Percentiles rank a stretch among this genome's conserved stretches.
Conservation (phyloP, 257 asterid species). For the Asclepias syriaca region DNA sequence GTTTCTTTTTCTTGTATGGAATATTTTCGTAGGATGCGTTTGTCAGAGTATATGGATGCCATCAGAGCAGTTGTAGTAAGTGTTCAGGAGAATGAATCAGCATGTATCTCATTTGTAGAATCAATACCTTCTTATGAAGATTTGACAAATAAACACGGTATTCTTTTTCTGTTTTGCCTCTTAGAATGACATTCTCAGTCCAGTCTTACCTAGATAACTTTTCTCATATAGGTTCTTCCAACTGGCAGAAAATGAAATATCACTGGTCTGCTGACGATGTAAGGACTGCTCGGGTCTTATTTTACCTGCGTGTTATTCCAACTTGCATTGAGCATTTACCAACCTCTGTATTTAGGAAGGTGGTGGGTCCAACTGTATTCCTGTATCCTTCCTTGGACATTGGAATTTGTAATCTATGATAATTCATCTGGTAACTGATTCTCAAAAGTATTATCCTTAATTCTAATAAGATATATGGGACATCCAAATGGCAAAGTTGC, state of each 20-base stretch:
- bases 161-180: constrained; percentile 13
- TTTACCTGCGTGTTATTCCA: constrained; percentile 82
- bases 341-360: constrained; percentile 55
- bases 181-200: constrained; percentile 12
- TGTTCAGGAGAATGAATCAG: constrained; percentile 79
- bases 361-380: constrained; percentile 79
- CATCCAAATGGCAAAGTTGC: constrained; percentile 86
- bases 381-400: constrained; percentile 61
- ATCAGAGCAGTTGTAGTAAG: constrained; percentile 73
- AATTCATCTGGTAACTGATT: constrained; percentile 10
- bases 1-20: constrained; percentile 90
- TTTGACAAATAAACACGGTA: constrained; percentile 62
- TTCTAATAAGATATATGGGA: constrained; percentile 65
- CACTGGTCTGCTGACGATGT: constrained; percentile 81
- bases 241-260: constrained; percentile 30
- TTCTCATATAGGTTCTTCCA: constrained; percentile 43
- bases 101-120: constrained; percentile 64
- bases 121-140: constrained; percentile 75
- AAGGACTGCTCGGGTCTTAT: constrained; percentile 83
- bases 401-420: constrained; percentile 11
- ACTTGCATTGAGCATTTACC: constrained; percentile 70
- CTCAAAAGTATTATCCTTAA: constrained; percentile 30
- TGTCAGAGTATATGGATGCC: constrained; percentile 92
- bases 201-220: constrained; percentile 10
- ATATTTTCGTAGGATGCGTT: constrained; percentile 84